Evolutionary conservation across 2,329 filamentous ascomycete species (phyloP).

Genomic region (Stachybotrys elegans): DNA sequence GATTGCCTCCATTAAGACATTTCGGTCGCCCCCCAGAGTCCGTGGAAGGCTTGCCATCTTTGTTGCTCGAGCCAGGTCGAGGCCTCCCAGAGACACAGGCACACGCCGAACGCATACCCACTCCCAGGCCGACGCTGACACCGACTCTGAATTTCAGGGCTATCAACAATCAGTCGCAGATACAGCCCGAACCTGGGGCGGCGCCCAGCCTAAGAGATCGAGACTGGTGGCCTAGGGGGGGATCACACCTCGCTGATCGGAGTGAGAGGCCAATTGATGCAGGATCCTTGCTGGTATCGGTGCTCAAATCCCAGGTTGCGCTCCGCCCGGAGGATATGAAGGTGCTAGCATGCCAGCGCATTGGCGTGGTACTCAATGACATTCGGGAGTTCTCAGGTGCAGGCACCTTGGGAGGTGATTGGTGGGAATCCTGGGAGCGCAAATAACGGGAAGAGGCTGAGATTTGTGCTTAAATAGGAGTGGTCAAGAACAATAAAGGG

Average conservation of each 20-base stretch:
- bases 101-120: too few relatives aligned
- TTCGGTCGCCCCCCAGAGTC: too few relatives aligned
- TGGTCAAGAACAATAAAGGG: background rate
- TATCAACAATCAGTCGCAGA: constrained; percentile 6
- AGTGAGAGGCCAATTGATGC: too few relatives aligned
- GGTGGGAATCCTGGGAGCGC: background rate
- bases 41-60: too few relatives aligned
- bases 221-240: too few relatives aligned
- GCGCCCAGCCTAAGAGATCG: too few relatives aligned
- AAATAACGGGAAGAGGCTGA: background rate
- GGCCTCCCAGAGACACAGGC: too few relatives aligned
- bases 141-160: constrained; percentile 6
- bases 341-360: constrained; percentile 12
- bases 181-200: constrained; percentile 7
- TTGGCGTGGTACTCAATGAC: constrained; percentile 16
- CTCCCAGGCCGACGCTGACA: constrained; percentile 8
- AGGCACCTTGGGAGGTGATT: constrained; percentile 9
- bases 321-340: constrained; percentile 2
- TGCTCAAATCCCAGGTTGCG: background rate
- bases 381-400: constrained; percentile 17
- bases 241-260: too few relatives aligned
- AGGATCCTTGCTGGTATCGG: too few relatives aligned
- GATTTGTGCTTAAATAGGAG: too few relatives aligned
- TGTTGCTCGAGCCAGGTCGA: too few relatives aligned
- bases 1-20: too few relatives aligned